Evolutionary conservation across 352 stramenopile species (phyloP).

Genomic region (Pythium rishiriense): DNA sequence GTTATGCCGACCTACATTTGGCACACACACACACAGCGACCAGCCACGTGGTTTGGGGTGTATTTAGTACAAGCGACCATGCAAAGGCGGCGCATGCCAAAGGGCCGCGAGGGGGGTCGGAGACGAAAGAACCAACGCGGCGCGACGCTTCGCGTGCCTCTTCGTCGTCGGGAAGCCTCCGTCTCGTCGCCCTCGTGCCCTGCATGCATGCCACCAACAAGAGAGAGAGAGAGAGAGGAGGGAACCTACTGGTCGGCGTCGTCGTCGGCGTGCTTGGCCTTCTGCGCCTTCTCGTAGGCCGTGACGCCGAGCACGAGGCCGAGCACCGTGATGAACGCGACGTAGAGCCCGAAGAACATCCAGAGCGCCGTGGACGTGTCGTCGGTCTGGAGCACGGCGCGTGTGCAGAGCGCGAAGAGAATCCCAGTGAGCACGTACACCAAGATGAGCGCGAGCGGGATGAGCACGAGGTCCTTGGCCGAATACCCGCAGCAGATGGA

Average conservation of each 20-base stretch:
- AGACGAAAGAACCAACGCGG: neutral
- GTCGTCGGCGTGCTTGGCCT: constrained; percentile 43
- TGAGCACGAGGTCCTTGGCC: constrained; percentile 69
- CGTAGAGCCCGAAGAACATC: constrained; percentile 78
- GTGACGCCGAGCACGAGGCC: constrained; percentile 59
- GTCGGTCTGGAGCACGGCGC: constrained; percentile 72
- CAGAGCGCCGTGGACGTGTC: constrained; percentile 79
- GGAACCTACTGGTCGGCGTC: constrained; percentile 36
- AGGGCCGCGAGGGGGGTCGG: too few relatives aligned
- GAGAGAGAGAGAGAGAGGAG: constrained; percentile 1
- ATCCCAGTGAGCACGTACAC: constrained; percentile 65
- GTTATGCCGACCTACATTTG: constrained; percentile 5
- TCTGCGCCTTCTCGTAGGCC: constrained; percentile 65
- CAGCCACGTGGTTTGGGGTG: constrained; percentile 2
- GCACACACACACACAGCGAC: constrained; percentile 7
- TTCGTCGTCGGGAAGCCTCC: too few relatives aligned
- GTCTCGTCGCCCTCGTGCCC: neutral
- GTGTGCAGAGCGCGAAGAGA: constrained; percentile 72
- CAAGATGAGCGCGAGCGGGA: constrained; percentile 55
- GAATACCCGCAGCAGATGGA: constrained; percentile 75
- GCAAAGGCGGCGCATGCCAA: neutral
- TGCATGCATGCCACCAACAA: neutral
- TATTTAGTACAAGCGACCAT: constrained; percentile 22
- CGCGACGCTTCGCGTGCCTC: neutral
- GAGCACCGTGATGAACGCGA: constrained; percentile 62